phyloP scores from a whole-genome alignment of 805 yeast genomes.

The Spathaspora passalidarum region DNA sequence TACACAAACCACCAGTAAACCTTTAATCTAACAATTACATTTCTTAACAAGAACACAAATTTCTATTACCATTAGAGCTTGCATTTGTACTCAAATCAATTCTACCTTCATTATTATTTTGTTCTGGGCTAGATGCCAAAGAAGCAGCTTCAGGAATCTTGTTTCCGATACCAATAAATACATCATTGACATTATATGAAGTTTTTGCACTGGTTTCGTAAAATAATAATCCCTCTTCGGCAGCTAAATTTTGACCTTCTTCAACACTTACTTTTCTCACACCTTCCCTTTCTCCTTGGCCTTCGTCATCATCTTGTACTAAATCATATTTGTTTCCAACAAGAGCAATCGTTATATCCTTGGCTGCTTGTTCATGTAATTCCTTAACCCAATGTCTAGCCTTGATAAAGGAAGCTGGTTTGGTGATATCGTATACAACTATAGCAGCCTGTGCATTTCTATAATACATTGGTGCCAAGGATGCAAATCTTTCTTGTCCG shows the following conservation, averaged over 20 bases:
- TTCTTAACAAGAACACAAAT: conserved; percentile 4
- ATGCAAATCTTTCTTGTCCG: conserved; percentile 96
- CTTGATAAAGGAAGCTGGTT: conserved; percentile 90
- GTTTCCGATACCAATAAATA: conserved; percentile 84
- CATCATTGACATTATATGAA: conserved; percentile 84
- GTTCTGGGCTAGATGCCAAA: conserved; percentile 1
- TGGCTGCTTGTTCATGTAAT: conserved; percentile 91
- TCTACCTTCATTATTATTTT: conserved; percentile 24
- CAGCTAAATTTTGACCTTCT: conserved; percentile 85
- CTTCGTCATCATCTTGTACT: conserved; percentile 47
- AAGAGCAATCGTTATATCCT: conserved; percentile 85
- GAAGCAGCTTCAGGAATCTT: conserved; percentile 58
- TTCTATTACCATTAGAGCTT: conserved; percentile 1
- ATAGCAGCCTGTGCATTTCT: conserved; percentile 96
- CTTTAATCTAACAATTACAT: too few relatives aligned
- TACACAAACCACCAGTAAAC: background rate
- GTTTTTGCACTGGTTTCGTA: conserved; percentile 96
- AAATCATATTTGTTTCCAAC: conserved; percentile 92
- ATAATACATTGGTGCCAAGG: conserved; percentile 95
- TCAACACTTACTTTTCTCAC: conserved; percentile 77
- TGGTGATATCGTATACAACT: conserved; percentile 93
- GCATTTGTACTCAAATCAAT: conserved; percentile 30
- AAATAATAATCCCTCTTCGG: conserved; percentile 85
- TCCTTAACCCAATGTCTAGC: conserved; percentile 99
- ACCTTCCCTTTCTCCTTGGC: conserved; percentile 37